Evolutionary conservation across 352 stramenopile genomes (phyloP), one percentile per base, ranked within the genome.

Genomic region (Peronospora destructor): DNA sequence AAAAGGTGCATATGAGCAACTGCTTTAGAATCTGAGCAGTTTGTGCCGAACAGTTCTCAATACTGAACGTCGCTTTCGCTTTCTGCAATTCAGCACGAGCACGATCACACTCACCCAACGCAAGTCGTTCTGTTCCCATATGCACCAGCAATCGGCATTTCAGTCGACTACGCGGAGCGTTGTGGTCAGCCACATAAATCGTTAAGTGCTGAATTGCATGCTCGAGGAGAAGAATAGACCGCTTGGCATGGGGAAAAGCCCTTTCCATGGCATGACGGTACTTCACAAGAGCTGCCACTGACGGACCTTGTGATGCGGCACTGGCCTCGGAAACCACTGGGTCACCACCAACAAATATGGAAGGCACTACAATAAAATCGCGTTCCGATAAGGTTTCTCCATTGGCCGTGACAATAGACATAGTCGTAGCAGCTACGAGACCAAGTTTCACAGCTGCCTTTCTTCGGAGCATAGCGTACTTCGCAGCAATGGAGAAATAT

Each of bases 401-500:
- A 32, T 52, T 61, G 11, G 49, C 9, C 26, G 26, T 51, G 7
- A 45, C 54, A 56, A 37, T 35, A 23, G 50, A 37, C 16, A 54
- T 44, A 19, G 40, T 56, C 13, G 43, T 59, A 17, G 65, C 53
- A 23, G 48, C 23, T 5, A 49, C 69, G 19, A 90, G 60, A 6
- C 75, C 74, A 14, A 90, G 61, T 16, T 78, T 75, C 0, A 56
- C 63, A 25, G 80, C 76, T 3, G 83, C 75, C 32, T 85, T 87
- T 14, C 83, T 66, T 19, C 83, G 76, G 39, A 72, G 76, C 36
- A 81, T 87, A 10, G 80, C 76, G 42, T 91, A 94, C 64, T 94
- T 94, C 28, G 83, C 83, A 10, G 80, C 80, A 38, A 85, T 83
- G 26, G 71, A 83, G 41, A 78, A 91, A 62, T 94, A 94, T 55